Evolutionary conservation across 768 basidiomycete genomes (phyloP).

Genomic region (Pleurotus citrinopileatus): DNA sequence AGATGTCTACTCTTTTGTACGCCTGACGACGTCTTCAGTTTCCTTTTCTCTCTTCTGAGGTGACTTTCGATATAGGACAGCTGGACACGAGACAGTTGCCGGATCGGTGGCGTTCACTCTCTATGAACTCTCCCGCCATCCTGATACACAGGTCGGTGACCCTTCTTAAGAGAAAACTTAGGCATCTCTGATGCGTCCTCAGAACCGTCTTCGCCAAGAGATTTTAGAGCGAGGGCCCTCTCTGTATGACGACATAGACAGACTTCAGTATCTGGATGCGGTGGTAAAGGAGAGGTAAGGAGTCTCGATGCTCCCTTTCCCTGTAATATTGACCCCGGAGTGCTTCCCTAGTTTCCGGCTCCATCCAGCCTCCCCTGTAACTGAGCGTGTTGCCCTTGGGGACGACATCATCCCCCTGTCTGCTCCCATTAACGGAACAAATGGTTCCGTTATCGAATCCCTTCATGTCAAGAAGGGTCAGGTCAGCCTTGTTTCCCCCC

Average conservation of each 20-base stretch:
- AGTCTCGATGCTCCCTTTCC: neutral
- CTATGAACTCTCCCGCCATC: conserved; percentile 34
- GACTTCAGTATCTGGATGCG: conserved; percentile 38
- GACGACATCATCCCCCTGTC: conserved; percentile 42
- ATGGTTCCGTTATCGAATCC: conserved; percentile 21
- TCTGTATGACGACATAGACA: conserved; percentile 34
- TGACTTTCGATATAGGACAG: conserved; percentile 24
- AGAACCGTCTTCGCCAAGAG: conserved; percentile 37
- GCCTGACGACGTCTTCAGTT: neutral
- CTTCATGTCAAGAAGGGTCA: conserved; percentile 34
- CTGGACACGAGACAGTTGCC: conserved; percentile 41
- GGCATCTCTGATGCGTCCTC: neutral
- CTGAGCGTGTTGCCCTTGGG: conserved; percentile 34
- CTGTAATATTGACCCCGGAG: too few species aligned
- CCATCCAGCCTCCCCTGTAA: conserved; percentile 36
- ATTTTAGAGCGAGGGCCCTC: conserved; percentile 23
- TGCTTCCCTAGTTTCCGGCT: conserved; percentile 35
- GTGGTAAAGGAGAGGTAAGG: conserved; percentile 37
- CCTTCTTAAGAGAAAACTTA: neutral
- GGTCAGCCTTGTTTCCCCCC: conserved; percentile 18
- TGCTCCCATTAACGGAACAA: conserved; percentile 25
- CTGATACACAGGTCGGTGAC: conserved; percentile 26
- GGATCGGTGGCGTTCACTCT: conserved; percentile 33
- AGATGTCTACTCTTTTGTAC: conserved; percentile 32
- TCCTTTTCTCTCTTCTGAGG: neutral